Conservation (phyloP, 2,329 filamentous ascomycete species). For the Cyphellophora europaea region DNA sequence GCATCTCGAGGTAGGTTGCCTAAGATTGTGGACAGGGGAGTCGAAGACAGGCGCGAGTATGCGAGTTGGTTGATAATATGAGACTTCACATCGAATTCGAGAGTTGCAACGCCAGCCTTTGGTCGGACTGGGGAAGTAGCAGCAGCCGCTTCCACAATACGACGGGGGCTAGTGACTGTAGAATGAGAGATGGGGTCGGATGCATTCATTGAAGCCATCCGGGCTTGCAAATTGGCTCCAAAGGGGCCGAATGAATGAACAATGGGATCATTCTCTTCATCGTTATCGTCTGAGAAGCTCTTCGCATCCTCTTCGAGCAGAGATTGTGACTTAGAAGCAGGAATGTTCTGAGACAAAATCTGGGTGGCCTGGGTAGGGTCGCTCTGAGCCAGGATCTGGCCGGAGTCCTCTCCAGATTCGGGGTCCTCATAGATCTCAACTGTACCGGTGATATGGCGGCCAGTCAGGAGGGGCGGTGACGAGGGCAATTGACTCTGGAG, state of each 20-base stretch:
- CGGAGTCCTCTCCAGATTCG: slow-evolving; percentile 18
- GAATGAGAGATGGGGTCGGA: slow-evolving; percentile 26
- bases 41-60: slow-evolving; percentile 85
- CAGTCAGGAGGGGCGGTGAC: slow-evolving; percentile 22
- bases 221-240: slow-evolving; percentile 73
- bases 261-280: slow-evolving; percentile 91
- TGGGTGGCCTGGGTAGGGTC: slow-evolving; percentile 18
- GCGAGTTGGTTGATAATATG: slow-evolving; percentile 93
- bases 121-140: slow-evolving; percentile 18
- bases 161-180: slow-evolving; percentile 41
- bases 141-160: slow-evolving; percentile 25
- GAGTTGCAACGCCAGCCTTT: slow-evolving; percentile 22
- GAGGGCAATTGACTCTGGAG: slow-evolving; percentile 36
- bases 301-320: slow-evolving; percentile 7
- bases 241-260: slow-evolving; percentile 88
- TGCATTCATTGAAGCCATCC: slow-evolving; percentile 68
- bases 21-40: slow-evolving; percentile 81
- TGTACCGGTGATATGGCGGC: slow-evolving; percentile 12
- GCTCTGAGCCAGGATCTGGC: slow-evolving; percentile 2
- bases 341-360: slow-evolving; percentile 23
- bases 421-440: slow-evolving; percentile 64
- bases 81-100: slow-evolving; percentile 47
- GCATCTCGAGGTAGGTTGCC: slow-evolving; percentile 61
- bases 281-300: slow-evolving; percentile 61
- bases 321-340: slow-evolving; percentile 8